Base-by-base conservation (phyloP, 139 green algal species). In the Volvox reticuliferus region DNA sequence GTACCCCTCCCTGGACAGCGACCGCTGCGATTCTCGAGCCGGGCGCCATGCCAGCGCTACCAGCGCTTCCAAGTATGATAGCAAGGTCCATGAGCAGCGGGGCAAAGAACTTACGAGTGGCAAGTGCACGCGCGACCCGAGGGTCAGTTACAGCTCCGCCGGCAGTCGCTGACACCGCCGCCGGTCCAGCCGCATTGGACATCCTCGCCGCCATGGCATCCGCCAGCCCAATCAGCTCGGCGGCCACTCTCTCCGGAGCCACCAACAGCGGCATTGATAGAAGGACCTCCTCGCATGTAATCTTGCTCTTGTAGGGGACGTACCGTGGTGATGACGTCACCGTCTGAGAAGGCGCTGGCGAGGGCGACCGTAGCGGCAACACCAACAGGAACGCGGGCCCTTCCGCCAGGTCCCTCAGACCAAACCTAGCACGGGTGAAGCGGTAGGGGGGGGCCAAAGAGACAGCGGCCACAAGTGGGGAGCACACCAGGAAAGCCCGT, bases 221-320 rank as follows among this genome's bases (percentile, higher is more conserved):
- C 12, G 24, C 28, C 79, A 86, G 50, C 1, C 22, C 50, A 14
- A 20, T 44, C 50, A 86, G 44, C 79, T 86, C 79, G 22, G 79
- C 44, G 12, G 79, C 79, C 44, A 86, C 50, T 2, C 44, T 44
- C 79, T 86, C 79, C 79, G 79, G 79, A 86, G 71, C 79, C 79
- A 24, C 79, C 44, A 86, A 55, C 28, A 86, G 50, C 26, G 79
- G 79, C 79, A 73, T 71, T 1, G 22, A n/a, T 17, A 84, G 78
- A 37, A 84, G 35, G 36, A 35, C 78, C 36, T 84, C 78, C 36
- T 84, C 9, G 35, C 36, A 84, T 37, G 22, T 26, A 35, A n/a
- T 28, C 36, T 33, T 21, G 36, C 12, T 20, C 12, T 44, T 24
- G 78, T 61, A 28, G 19, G 30, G 2, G 35, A 9, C 28, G 32